Base-by-base conservation (phyloP, 2,329 filamentous ascomycete species). In the Lecanicillium sp. region DNA sequence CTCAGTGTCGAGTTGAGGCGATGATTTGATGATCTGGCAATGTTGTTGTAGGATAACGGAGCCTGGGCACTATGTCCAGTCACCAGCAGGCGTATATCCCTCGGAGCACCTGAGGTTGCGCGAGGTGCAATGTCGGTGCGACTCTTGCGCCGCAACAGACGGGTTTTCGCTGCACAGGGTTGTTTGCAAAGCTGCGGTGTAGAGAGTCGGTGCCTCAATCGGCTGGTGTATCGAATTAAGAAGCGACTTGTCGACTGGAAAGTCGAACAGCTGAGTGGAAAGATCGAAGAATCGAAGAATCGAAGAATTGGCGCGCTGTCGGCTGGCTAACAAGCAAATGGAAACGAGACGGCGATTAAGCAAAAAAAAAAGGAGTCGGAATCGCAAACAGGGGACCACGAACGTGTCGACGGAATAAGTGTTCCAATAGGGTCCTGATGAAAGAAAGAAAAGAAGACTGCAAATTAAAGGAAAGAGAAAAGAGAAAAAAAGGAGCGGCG, bases 341-440 rank as follows among this genome's bases (percentile, higher is more conserved):
- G 12, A 10, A 9, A 19, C n/a, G n/a, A n/a, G n/a, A n/a, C n/a
- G n/a, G n/a, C n/a, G n/a, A n/a, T n/a, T n/a, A n/a, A n/a, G n/a
- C n/a, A 23, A 29, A 30, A 38, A 14, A 38, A 39, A 45, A 45
- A 45, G 33, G 43, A 39, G 43, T 39, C n/a, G 43, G 17, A 46
- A 29, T 38, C n/a, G 23, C 30, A 32, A 36, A 32, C 21, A 2
- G 21, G 24, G 43, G 30, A 21, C 43, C n/a, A n/a, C n/a, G n/a
- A 38, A 46, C 33, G 43, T 30, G 43, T 45, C 30, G 20, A 20
- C 12, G n/a, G 12, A 36, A n/a, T 23, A 21, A 35, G 41, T 19
- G 10, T 27, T 20, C n/a, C n/a, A n/a, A n/a, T n/a, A n/a, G n/a
- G n/a, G n/a, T n/a, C n/a, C n/a, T n/a, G n/a, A n/a, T n/a, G n/a